A percentile compares a stretch with the other conserved stretches of the same genome.
Conservation (phyloP, 345 rosid genomes). For the Lepidium sativum region DNA sequence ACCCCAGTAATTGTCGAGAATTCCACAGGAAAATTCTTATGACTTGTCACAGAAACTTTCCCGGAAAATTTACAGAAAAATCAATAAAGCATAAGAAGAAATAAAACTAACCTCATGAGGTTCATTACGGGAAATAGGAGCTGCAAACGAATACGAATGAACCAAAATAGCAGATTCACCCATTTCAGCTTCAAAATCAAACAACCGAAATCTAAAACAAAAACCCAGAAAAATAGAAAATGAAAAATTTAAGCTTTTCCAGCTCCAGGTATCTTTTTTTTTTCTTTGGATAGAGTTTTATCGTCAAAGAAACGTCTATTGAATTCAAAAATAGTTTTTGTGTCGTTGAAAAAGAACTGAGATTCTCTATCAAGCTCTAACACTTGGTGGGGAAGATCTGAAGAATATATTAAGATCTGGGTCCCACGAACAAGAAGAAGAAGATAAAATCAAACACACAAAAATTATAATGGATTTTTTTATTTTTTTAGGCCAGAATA, state of each 20-base stretch:
- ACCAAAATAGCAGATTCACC: conserved; percentile 72
- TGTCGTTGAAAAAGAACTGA: conserved; percentile 25
- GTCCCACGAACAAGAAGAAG: conserved; percentile 16
- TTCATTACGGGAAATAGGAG: conserved; percentile 45
- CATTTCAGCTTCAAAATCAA: conserved; percentile 37
- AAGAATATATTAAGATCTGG: conserved; percentile 25
- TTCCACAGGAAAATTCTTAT: not conserved
- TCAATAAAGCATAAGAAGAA: not conserved
- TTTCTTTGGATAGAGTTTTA: not conserved
- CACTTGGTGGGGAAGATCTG: conserved; percentile 18
- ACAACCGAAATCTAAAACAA: not conserved
- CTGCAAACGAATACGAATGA: conserved; percentile 69
- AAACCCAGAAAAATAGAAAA: not conserved
- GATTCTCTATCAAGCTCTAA: conserved; percentile 11
- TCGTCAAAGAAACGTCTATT: conserved; percentile 17
- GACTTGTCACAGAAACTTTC: not conserved
- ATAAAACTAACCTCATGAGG: conserved; percentile 49
- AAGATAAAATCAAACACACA: conserved; percentile 20
- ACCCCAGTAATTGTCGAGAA: not conserved
- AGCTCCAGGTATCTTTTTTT: not conserved
- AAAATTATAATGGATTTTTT: not conserved
- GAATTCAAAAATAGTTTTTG: conserved; percentile 9
- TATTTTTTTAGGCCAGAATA: too few relatives aligned
- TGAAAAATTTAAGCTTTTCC: not conserved
- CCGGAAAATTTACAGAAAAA: not conserved